These are phyloP conservation scores for Wilcoxina mikolae DNA, from an alignment of 495 filamentous ascomycete genomes.

Conservation along the genomic window DNA sequence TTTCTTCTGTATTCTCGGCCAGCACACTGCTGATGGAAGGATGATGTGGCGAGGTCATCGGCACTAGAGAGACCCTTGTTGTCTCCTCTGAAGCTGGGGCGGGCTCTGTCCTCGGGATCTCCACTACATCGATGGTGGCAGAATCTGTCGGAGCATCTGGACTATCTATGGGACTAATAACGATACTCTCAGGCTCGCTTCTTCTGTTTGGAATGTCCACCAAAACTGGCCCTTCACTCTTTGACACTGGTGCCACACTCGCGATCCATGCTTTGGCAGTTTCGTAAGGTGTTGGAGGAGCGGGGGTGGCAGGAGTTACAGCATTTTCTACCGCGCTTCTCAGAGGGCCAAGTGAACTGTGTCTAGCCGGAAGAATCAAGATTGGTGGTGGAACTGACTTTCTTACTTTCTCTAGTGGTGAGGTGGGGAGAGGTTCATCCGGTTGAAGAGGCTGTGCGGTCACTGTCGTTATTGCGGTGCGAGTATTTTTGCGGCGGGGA, in stretches of 20 bases:
- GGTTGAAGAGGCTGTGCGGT: neutral
- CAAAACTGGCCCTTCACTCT: neutral
- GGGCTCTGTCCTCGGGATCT: too few relatives aligned
- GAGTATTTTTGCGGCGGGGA: neutral
- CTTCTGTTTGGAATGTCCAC: neutral
- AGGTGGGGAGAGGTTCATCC: neutral
- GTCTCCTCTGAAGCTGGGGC: too few relatives aligned
- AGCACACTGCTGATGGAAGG: too few relatives aligned
- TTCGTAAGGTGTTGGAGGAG: constrained; percentile 9
- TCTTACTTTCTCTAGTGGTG: neutral
- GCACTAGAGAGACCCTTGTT: too few relatives aligned
- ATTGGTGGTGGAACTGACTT: neutral
- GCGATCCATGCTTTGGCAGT: constrained; percentile 21
- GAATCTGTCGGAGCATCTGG: too few relatives aligned
- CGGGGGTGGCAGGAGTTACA: neutral
- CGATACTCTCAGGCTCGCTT: too few relatives aligned
- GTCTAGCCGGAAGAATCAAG: neutral
- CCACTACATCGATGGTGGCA: too few relatives aligned
- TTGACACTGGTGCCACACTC: constrained; percentile 11
- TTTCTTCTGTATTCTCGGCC: neutral
- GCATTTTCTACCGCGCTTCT: constrained; percentile 3
- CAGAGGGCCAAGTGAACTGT: neutral
- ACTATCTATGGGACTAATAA: too few relatives aligned
- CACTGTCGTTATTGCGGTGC: neutral
- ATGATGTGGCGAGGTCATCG: too few relatives aligned